phyloP scores from a whole-genome alignment of 768 basidiomycete species.

The Lepiota venenata region DNA sequence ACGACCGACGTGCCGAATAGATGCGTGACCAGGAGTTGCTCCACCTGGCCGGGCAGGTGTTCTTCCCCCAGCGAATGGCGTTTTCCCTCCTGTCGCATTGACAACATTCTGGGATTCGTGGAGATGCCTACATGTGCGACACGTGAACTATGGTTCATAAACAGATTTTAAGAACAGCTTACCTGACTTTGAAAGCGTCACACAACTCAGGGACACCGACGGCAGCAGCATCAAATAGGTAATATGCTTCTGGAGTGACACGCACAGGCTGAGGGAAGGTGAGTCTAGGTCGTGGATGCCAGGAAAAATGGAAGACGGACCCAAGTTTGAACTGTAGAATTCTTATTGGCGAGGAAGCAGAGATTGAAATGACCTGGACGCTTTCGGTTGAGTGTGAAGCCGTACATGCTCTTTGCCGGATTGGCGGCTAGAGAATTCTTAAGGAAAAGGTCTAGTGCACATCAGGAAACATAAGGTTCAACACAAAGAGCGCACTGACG shows the following conservation, averaged over 20 bases:
- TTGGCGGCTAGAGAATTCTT: conserved; percentile 92
- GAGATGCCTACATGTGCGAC: conserved; percentile 51
- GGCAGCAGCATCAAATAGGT: conserved; percentile 86
- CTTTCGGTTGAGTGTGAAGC: conserved; percentile 87
- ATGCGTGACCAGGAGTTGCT: conserved; percentile 78
- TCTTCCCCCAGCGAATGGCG: conserved; percentile 74
- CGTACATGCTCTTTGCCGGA: conserved; percentile 93
- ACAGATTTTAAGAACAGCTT: conserved; percentile 15
- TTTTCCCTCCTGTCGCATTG: conserved; percentile 61
- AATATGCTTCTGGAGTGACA: conserved; percentile 85
- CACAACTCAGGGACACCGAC: conserved; percentile 91
- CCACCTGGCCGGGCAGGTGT: conserved; percentile 77
- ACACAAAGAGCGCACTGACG: conserved; percentile 57
- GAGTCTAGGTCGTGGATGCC: conserved; percentile 7
- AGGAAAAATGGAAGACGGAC: conserved; percentile 41
- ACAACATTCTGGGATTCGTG: conserved; percentile 71
- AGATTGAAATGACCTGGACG: conserved; percentile 92
- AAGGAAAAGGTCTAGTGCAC: conserved; percentile 70
- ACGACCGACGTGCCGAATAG: conserved; percentile 65
- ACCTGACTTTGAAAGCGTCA: conserved; percentile 95
- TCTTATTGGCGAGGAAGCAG: conserved; percentile 90
- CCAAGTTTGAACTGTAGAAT: conserved; percentile 88
- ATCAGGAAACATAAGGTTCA: not conserved
- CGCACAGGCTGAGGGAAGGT: conserved; percentile 65
- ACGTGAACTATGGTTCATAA: not conserved